Evolutionary conservation across 208 protist genomes (phyloP).

Genomic region (Crithidia sp.): DNA sequence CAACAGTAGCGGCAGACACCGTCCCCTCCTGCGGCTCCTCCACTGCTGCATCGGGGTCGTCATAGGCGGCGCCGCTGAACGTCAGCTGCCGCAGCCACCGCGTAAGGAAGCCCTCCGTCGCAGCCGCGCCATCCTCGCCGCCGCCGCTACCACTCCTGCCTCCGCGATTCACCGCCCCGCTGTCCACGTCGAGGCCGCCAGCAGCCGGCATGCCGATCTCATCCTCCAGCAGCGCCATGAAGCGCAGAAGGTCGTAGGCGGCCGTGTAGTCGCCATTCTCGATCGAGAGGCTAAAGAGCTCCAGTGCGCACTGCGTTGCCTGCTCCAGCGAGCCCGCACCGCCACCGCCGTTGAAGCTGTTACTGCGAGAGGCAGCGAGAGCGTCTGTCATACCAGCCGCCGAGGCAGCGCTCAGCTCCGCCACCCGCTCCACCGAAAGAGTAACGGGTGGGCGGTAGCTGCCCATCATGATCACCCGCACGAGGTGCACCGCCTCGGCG

Average conservation of each 20-base stretch:
- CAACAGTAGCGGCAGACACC: too few species aligned
- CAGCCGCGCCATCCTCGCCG: neutral
- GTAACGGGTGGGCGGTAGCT: constrained; percentile 29
- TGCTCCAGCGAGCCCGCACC: constrained; percentile 31
- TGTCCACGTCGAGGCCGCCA: constrained; percentile 1
- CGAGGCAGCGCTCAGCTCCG: neutral
- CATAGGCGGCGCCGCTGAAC: constrained; percentile 18
- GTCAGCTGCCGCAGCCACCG: constrained; percentile 39
- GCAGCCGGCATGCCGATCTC: constrained; percentile 46
- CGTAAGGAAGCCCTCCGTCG: constrained; percentile 24
- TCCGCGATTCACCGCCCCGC: neutral
- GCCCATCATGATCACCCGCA: constrained; percentile 73
- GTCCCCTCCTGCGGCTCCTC: neutral
- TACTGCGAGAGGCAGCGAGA: neutral
- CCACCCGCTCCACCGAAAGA: constrained; percentile 18
- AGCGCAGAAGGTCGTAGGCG: constrained; percentile 74
- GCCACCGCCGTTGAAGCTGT: neutral
- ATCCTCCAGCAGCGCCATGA: constrained; percentile 62
- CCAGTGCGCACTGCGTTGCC: constrained; percentile 37
- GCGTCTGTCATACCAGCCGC: neutral
- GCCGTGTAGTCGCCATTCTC: constrained; percentile 44
- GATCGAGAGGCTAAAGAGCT: constrained; percentile 48
- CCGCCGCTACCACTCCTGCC: neutral
- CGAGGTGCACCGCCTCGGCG: constrained; percentile 67
- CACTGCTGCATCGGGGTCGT: constrained; percentile 15